Base-by-base conservation (phyloP, 2,329 filamentous ascomycete genomes). In the Sporothrix curviconia region DNA sequence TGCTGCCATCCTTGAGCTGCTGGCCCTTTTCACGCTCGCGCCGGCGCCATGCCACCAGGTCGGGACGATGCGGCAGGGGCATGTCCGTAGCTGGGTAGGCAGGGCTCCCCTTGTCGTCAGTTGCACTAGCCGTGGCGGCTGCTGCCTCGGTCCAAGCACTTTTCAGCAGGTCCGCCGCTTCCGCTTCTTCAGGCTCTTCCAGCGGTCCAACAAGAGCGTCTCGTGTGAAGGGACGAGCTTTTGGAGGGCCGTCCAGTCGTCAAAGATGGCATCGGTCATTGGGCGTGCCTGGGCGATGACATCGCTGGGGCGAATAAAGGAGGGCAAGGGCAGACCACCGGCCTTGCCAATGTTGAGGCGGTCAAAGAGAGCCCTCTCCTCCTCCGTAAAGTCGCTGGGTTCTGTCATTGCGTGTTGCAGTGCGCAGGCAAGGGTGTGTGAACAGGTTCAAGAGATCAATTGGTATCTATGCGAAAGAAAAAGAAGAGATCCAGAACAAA, bases 271-370 rank as follows among this genome's bases (percentile, higher is more conserved):
- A 19, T 39, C 54, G 8, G 60, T 43, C 32, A 62, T 24, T 2
- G 36, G 46, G 1, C 43, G 43, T 7, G 56, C 47, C 44, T 58
- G 50, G 5, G 50, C 28, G 22, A 55, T 50, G 4, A 59, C 60
- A 25, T 62, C 59, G 51, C 59, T 60, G 4, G 60, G 60, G 34
- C 57, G 60, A 43, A 62, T 60, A 49, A 62, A 62, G 15, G 46
- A 49, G 5, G 60, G 60, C 50, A 62, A 49, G 8, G 60, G 60
- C 44, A 62, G 40, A 2, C 60, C 60, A 9, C 60, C 60, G n/a
- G 54, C 56, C 30, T 59, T 57, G 37, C 60, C 60, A 32, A 62
- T 60, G 55, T 58, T 60, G 32, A 60, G 60, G 34, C 58, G 60
- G 40, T 57, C 60, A 30, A 62, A 62, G 4, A 61, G 59, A 3